Conservation (phyloP, 2,329 filamentous ascomycete genomes). For the Tolypocladium guangdongense region DNA sequence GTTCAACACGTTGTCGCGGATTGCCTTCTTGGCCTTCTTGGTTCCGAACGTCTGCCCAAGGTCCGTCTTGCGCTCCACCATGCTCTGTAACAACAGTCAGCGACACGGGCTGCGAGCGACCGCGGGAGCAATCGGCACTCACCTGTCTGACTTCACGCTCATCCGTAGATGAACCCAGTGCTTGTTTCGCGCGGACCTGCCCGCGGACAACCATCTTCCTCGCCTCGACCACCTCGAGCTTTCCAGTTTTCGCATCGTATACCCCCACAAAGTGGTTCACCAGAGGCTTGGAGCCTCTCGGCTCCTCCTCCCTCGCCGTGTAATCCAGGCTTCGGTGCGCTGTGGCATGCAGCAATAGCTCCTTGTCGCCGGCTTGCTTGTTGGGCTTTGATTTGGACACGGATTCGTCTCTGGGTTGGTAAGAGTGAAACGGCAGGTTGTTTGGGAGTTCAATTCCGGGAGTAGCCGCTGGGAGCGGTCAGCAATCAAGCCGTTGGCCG, state of each 20-base stretch:
- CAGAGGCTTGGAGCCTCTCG: conserved; percentile 20
- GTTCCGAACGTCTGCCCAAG: conserved; percentile 74
- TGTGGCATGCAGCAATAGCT: conserved; percentile 47
- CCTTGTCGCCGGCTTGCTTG: conserved; percentile 29
- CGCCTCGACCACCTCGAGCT: conserved; percentile 50
- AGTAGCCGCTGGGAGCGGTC: conserved; percentile 18
- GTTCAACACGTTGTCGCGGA: conserved; percentile 58
- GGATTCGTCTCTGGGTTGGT: conserved; percentile 27
- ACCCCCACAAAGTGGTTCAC: conserved; percentile 56
- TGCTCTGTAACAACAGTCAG: conserved; percentile 32
- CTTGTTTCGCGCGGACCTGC: conserved; percentile 43
- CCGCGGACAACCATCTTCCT: conserved; percentile 54
- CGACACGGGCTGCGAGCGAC: background rate
- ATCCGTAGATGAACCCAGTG: conserved; percentile 33
- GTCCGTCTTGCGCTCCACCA: conserved; percentile 51
- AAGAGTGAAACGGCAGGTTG: conserved; percentile 35
- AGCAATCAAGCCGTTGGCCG: conserved; percentile 2
- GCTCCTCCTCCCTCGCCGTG: conserved; percentile 39
- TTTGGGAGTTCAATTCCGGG: conserved; percentile 25
- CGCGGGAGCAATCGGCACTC: background rate
- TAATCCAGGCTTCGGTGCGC: conserved; percentile 49
- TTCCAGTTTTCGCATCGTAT: conserved; percentile 48
- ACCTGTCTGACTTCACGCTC: conserved; percentile 19
- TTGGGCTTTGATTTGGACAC: conserved; percentile 25
- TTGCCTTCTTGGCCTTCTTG: conserved; percentile 73